These are phyloP conservation scores for Leishmania aethiopica DNA, from an alignment of 208 protist genomes.

Conservation along the genomic window DNA sequence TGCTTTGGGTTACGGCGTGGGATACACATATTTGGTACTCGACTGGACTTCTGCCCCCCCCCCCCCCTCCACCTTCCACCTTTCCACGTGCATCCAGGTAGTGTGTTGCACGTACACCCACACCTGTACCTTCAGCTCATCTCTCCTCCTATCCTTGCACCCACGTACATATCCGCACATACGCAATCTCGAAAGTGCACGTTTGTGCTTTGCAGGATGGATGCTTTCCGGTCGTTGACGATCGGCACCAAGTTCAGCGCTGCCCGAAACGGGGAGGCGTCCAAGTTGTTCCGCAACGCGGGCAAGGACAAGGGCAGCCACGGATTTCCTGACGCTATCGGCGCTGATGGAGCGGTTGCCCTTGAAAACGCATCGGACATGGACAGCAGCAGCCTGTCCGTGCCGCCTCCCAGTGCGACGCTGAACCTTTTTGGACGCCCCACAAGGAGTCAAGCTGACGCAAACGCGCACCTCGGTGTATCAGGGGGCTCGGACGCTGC, in stretches of 20 bases:
- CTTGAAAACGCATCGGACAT: constrained; percentile 15
- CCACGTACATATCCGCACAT: not conserved
- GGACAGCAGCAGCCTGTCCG: constrained; percentile 33
- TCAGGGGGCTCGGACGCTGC: constrained; percentile 6
- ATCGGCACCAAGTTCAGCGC: constrained; percentile 65
- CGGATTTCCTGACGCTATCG: constrained; percentile 13
- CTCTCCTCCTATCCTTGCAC: not conserved
- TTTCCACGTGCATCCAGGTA: not conserved
- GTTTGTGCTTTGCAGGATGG: constrained; percentile 34
- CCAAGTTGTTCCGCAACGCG: constrained; percentile 57
- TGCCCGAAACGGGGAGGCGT: constrained; percentile 49
- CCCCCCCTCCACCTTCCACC: too few species aligned
- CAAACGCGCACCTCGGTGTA: not conserved
- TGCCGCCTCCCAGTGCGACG: constrained; percentile 50
- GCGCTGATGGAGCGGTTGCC: constrained; percentile 5
- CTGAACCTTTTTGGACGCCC: constrained; percentile 59
- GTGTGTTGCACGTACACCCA: not conserved
- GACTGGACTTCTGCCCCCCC: not conserved
- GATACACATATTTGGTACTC: not conserved
- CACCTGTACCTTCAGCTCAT: not conserved
- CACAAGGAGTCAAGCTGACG: not conserved
- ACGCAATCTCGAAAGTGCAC: not conserved
- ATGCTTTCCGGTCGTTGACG: constrained; percentile 64
- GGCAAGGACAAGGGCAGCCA: constrained; percentile 25
- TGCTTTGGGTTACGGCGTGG: not conserved